Base-by-base conservation (phyloP, 1,284 basidiomycete species). In the Sanghuangporus weigelae region DNA sequence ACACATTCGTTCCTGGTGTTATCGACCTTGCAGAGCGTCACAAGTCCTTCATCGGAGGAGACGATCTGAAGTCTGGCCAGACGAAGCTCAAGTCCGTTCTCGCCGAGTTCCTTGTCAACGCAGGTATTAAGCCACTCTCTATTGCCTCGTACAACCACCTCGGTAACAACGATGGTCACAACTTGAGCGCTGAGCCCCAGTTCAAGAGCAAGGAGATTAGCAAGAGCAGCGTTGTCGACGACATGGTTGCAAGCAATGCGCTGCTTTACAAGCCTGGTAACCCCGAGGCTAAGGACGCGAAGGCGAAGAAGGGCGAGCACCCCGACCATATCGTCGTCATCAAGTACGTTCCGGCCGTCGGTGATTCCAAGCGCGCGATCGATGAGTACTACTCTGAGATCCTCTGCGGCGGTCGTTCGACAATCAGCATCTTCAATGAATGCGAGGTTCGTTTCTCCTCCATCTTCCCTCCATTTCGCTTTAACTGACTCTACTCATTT, bases 61-160 rank as follows among this genome's bases (percentile, higher is more conserved):
- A 98, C 74, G 96, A 99, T 75, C 89, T 99, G 79, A 99, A 99
- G 85, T 91, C 92, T 19, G 91, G 92, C 35, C 93, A 95, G 81
- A 95, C 92, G 67, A 95, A 95, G 78, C 89, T 95, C 78, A 95
- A 97, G 84, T 93, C 91, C 48, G 96, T 97, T 57, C 82, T 98
- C 56, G 94, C 95, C 67, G 96, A 99, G 81, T 98, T 97, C 85
- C 87, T 99, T 68, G 96, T 98, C 75, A 98, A 98, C 76, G 95
- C 96, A 8, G 96, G 96, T 69, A 98, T 98, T 84, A 98, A 98
- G 82, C 96, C 96, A 36, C 86, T 97, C 74, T 93, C 92, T 65
- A 97, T 98, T 71, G 90, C 95, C 31, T 95, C 92, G 38, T 99
- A 99, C 85, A 99, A 98, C 84, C 96, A 99, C 77, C 86, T 99